Conservation (phyloP, 768 basidiomycete species). For the Crassisporium funariophilum region DNA sequence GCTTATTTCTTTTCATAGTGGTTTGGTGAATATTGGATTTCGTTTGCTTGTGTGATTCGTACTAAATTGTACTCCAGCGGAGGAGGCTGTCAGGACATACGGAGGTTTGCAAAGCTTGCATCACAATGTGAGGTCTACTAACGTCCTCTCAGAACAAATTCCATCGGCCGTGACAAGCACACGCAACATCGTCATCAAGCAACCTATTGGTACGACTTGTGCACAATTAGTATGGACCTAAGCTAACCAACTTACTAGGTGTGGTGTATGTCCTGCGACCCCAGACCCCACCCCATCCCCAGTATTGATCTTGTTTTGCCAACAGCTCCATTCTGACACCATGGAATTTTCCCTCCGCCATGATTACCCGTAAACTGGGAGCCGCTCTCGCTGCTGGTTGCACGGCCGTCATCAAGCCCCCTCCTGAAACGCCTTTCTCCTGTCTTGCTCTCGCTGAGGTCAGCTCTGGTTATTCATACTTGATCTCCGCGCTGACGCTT, state of each 20-base stretch:
- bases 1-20: constrained; percentile 51
- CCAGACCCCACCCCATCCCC: not conserved
- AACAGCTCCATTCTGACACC: constrained; percentile 76
- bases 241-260: constrained; percentile 22
- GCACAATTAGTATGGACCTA: not conserved
- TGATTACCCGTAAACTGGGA: constrained; percentile 90
- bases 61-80: constrained; percentile 54
- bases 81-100: constrained; percentile 89
- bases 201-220: constrained; percentile 71
- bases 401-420: constrained; percentile 92
- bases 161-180: constrained; percentile 70
- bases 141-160: constrained; percentile 62
- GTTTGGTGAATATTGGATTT: constrained; percentile 78
- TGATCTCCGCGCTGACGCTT: not conserved
- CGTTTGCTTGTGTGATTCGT: no score
- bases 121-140: not conserved
- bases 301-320: constrained; percentile 5
- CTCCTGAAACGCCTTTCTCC: constrained; percentile 94
- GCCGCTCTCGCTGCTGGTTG: constrained; percentile 96
- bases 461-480: constrained; percentile 1
- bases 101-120: constrained; percentile 56
- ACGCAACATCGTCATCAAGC: constrained; percentile 90
- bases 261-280: constrained; percentile 38
- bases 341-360: constrained; percentile 95
- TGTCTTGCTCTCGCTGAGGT: constrained; percentile 91